A percentile compares a stretch with the other conserved stretches of the same genome.
phyloP scores from a whole-genome alignment of 768 basidiomycete genomes.

The Leccinum aurantiacum region DNA sequence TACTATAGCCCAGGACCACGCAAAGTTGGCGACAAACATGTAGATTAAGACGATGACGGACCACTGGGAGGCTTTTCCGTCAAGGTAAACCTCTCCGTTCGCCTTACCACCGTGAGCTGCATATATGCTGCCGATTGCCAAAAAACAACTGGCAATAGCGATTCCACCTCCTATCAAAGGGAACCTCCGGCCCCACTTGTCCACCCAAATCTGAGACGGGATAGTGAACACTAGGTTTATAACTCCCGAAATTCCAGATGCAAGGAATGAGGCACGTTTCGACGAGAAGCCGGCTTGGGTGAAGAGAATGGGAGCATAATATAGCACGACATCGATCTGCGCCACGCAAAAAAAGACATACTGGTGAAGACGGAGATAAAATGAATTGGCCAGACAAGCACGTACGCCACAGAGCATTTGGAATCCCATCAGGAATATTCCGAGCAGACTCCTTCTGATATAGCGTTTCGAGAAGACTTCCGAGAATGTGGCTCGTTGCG shows the following conservation, averaged over 20 bases:
- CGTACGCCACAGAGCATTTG: constrained; percentile 38
- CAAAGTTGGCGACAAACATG: constrained; percentile 44
- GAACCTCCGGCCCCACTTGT: constrained; percentile 37
- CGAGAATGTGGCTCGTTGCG: constrained; percentile 21
- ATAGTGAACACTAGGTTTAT: constrained; percentile 42
- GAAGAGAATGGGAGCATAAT: constrained; percentile 50
- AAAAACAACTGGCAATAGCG: constrained; percentile 38
- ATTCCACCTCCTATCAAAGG: constrained; percentile 45
- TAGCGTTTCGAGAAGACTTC: constrained; percentile 32
- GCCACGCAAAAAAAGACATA: not conserved
- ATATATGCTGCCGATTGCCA: constrained; percentile 46
- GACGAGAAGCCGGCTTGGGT: constrained; percentile 50
- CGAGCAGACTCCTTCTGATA: constrained; percentile 38
- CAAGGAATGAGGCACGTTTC: constrained; percentile 48
- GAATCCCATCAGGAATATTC: constrained; percentile 45
- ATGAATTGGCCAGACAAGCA: not conserved
- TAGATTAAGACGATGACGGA: constrained; percentile 48
- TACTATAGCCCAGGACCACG: constrained; percentile 45
- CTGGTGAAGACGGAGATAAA: not conserved
- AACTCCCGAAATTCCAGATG: constrained; percentile 50
- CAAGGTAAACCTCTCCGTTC: constrained; percentile 24
- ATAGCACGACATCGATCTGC: constrained; percentile 29
- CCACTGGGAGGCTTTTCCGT: constrained; percentile 31
- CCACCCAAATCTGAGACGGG: constrained; percentile 38
- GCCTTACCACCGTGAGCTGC: constrained; percentile 37